Base-by-base conservation (phyloP, 495 filamentous ascomycete genomes). In the Podospora pseudopauciseta region DNA sequence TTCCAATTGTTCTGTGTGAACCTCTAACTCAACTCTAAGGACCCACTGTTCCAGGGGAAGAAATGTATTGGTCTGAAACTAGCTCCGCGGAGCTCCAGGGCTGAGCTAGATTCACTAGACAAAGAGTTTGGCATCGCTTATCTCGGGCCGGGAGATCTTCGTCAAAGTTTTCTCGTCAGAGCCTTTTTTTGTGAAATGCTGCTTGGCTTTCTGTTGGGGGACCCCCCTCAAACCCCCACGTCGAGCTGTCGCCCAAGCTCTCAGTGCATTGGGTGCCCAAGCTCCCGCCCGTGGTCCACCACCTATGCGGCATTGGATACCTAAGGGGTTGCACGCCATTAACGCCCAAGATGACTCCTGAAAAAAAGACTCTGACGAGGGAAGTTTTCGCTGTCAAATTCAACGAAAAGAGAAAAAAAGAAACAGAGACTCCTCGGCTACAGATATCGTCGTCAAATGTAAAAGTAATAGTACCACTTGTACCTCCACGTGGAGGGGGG, bases 171-270 rank as follows among this genome's bases (percentile, higher is more conserved):
- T 32, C 39, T 49, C 9, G 39, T 49, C 39, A 49, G 39, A 49
- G 39, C 6, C 39, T 13, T 49, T 13, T 49, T 49, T 49, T 49
- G 39, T 49, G 5, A 49, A 11, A 49, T 49, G 39, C 39, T 27
- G 56, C 61, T 49, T 63, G 34, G 18, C 28, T 34, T 26, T 16
- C 5, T 39, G 34, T 49, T 23, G 27, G 15, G 6, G 64, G 55
- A n/a, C 23, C 23, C 20, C 20, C 23, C 23, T 23, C 23, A 23
- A 61, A 62, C 70, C 70, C 70, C 70, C 70, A 72, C 70, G 70
- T 57, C 59, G 49, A 30, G 59, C 67, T 66, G 62, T 60, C 69
- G 70, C 70, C 70, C 66, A 68, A 70, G 66, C 39, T 68, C 23
- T 23, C 23, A 67, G 66, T 27, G 49, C 60, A 49, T 49, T 49